These are phyloP conservation scores for Cordyceps farinosa DNA, from an alignment of 2,329 filamentous ascomycete species.

Conservation along the genomic window DNA sequence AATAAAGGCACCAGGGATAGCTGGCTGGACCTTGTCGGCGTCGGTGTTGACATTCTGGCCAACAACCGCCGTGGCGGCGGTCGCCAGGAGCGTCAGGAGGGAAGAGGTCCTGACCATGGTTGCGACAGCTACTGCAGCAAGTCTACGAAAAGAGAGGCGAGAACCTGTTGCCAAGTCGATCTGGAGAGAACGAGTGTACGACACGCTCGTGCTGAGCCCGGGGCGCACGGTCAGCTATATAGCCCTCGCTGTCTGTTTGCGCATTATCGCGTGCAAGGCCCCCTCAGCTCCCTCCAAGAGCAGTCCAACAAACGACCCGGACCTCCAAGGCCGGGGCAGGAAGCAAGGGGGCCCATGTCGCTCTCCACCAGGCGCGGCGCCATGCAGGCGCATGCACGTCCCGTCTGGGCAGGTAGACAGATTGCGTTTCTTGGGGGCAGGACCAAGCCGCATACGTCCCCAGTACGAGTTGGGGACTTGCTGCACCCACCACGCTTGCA, in stretches of 20 bases:
- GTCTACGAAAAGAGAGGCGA: background rate
- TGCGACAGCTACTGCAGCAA: conserved; percentile 10
- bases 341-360: background rate
- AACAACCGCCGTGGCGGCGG: conserved; percentile 27
- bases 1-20: conserved; percentile 48
- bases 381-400: conserved; percentile 8
- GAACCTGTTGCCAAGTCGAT: conserved; percentile 3
- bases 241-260: background rate
- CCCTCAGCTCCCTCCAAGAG: background rate
- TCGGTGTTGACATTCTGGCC: background rate
- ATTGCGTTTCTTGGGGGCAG: conserved; percentile 3
- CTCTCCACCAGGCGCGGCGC: conserved; percentile 3
- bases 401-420: conserved; percentile 15
- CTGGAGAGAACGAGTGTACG: conserved; percentile 1
- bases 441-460: background rate
- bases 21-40: background rate
- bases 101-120: conserved; percentile 36
- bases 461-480: background rate
- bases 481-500: background rate
- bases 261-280: background rate
- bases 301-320: background rate
- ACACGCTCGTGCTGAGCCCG: background rate
- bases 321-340: background rate
- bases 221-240: conserved; percentile 3
- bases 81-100: conserved; percentile 35